Base-by-base conservation (phyloP, 2,329 filamentous ascomycete genomes). In the Aspergillus eucalypticola region DNA sequence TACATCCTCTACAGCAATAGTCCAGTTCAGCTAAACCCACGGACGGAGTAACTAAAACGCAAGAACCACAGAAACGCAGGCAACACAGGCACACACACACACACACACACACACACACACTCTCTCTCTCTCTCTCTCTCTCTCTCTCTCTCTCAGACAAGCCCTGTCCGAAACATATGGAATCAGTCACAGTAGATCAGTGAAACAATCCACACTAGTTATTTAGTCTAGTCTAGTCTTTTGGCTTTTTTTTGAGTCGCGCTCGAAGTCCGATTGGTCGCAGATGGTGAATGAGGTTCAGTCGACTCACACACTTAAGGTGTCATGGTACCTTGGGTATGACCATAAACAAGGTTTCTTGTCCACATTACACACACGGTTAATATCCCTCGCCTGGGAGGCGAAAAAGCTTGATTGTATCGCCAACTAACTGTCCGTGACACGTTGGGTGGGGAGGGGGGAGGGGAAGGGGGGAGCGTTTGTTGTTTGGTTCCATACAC, bases 331-430 rank as follows among this genome's bases (percentile, higher is more conserved):
- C 51, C 51, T 53, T 53, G 38, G 29, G 19, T 21, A 35, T 27
- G 29, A 19, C 39, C 17, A 49, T 15, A 25, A 55, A 55, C 53
- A 55, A 55, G 53, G 53, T 55, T 50, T 55, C 38, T 23, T 35
- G 21, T 54, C 17, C 51, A 41, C 8, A 17, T 41, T 35, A 52
- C 25, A 52, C 25, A 52, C 17, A 29, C 41, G 53, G 39, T 44
- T 42, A 29, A 46, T 55, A 49, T 29, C 46, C 27, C 46, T 55
- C 53, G 41, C 19, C 53, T 39, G 53, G n/a, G 42, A 39, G 39
- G 25, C 5, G 19, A n/a, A 27, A 55, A 55, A 55, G 53, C 53
- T 55, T 55, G 53, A 55, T 55, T 46, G 42, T 54, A 35, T 35
- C 32, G 32, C 32, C 32, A 35, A 35, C 11, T 35, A 35, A 35